Conservation (phyloP, 1,284 basidiomycete species). For the Leccinum fallax region DNA sequence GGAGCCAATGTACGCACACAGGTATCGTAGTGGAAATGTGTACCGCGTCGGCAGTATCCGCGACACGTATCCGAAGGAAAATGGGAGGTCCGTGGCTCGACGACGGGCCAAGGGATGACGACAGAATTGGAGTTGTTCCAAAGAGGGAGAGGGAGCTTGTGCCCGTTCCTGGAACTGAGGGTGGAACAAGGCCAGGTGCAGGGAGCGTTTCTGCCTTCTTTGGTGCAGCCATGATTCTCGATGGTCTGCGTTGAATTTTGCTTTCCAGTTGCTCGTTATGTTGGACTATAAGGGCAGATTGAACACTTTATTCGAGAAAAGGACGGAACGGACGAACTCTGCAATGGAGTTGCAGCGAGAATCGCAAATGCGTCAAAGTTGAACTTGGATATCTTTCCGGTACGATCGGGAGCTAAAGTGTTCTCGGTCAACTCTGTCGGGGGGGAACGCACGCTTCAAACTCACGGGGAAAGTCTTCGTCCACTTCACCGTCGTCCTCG, state of each 20-base stretch:
- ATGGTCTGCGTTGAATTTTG: constrained; percentile 78
- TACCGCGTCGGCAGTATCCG: constrained; percentile 75
- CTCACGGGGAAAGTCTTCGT: constrained; percentile 96
- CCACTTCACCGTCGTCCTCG: constrained; percentile 97
- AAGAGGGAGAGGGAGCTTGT: constrained; percentile 38
- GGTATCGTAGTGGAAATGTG: constrained; percentile 87
- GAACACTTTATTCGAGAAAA: neutral
- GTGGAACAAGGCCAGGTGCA: constrained; percentile 27
- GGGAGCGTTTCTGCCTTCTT: constrained; percentile 50
- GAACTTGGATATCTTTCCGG: constrained; percentile 85
- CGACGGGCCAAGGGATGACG: constrained; percentile 65
- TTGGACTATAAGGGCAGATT: constrained; percentile 54
- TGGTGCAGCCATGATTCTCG: constrained; percentile 63
- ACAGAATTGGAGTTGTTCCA: constrained; percentile 52
- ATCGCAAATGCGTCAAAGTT: constrained; percentile 92
- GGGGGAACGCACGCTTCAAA: constrained; percentile 3
- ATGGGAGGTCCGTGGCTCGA: constrained; percentile 77
- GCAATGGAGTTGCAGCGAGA: constrained; percentile 70
- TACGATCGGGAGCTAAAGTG: constrained; percentile 83
- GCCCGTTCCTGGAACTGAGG: constrained; percentile 23
- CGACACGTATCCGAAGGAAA: constrained; percentile 78
- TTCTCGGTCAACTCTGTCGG: constrained; percentile 2
- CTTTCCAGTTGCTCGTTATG: constrained; percentile 80
- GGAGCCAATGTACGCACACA: constrained; percentile 58
- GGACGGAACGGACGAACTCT: constrained; percentile 56